Evolutionary conservation across 2,329 filamentous ascomycete species (phyloP).

Genomic region (Xylariaceae sp.): DNA sequence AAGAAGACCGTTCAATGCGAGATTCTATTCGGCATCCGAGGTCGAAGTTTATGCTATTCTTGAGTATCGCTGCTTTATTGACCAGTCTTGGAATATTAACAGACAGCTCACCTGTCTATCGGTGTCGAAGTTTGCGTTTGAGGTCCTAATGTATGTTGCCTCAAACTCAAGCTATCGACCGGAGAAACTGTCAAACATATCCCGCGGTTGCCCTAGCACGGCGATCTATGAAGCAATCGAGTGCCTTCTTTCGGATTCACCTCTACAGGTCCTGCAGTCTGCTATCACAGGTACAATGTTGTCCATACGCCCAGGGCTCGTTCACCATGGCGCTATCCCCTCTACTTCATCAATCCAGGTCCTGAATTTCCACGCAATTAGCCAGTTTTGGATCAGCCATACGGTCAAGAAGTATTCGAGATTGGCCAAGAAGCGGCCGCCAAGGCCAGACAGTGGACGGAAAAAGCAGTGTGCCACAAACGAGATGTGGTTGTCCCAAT

Average conservation of each 20-base stretch:
- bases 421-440: not conserved
- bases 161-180: not conserved
- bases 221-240: slow-evolving; percentile 9
- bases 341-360: not conserved
- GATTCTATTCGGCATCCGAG: not conserved
- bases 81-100: not conserved
- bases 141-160: too few species aligned
- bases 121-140: not conserved
- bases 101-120: slow-evolving; percentile 9
- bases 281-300: not conserved
- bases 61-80: slow-evolving; percentile 13
- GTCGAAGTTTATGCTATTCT: slow-evolving; percentile 9
- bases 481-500: not conserved
- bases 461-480: not conserved
- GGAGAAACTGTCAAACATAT: not conserved
- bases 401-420: not conserved
- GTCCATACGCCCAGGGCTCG: not conserved
- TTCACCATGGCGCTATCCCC: not conserved
- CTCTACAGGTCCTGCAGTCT: not conserved
- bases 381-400: not conserved
- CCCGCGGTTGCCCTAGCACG: not conserved
- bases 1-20: not conserved
- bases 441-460: not conserved
- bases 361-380: not conserved
- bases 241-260: slow-evolving; percentile 6